These are phyloP conservation scores for Phymatotrichopsis omnivora DNA, from an alignment of 2,329 filamentous ascomycete genomes.

Conservation along the genomic window DNA sequence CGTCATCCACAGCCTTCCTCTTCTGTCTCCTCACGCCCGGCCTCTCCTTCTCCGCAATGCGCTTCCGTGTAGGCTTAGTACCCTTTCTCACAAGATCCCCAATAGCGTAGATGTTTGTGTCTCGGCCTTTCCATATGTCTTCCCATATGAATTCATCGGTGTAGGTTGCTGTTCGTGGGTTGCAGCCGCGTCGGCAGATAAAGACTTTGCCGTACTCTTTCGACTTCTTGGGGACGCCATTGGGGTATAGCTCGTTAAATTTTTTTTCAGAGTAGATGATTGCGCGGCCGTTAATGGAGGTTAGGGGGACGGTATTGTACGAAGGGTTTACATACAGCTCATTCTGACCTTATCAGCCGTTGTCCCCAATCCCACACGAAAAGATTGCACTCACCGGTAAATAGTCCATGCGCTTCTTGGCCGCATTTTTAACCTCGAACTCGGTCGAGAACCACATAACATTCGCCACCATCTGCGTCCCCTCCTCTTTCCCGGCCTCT, in stretches of 20 bases:
- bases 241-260: slow-evolving; percentile 62
- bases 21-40: slow-evolving; percentile 7
- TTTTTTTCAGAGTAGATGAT: slow-evolving; percentile 61
- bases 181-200: slow-evolving; percentile 79
- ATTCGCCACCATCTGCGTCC: slow-evolving; percentile 67
- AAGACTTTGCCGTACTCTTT: slow-evolving; percentile 77
- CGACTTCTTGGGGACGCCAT: slow-evolving; percentile 61
- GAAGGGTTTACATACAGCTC: slow-evolving; percentile 86
- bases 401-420: slow-evolving; percentile 72
- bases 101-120: slow-evolving; percentile 55
- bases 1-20: slow-evolving; percentile 32
- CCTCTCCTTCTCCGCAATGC: slow-evolving; percentile 31
- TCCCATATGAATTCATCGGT: slow-evolving; percentile 92
- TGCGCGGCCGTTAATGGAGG: slow-evolving; percentile 84
- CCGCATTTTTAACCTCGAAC: slow-evolving; percentile 73
- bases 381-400: slow-evolving; percentile 46
- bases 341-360: slow-evolving; percentile 46
- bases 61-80: slow-evolving; percentile 61
- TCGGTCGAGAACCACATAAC: slow-evolving; percentile 97
- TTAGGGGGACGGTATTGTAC: slow-evolving; percentile 76
- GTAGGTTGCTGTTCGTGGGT: slow-evolving; percentile 78
- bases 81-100: slow-evolving; percentile 57
- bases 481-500: slow-evolving; percentile 37
- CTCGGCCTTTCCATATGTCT: slow-evolving; percentile 59
- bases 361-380: background rate